Evolutionary conservation across 805 yeast species (phyloP).

Genomic region (Metschnikowia matae): DNA sequence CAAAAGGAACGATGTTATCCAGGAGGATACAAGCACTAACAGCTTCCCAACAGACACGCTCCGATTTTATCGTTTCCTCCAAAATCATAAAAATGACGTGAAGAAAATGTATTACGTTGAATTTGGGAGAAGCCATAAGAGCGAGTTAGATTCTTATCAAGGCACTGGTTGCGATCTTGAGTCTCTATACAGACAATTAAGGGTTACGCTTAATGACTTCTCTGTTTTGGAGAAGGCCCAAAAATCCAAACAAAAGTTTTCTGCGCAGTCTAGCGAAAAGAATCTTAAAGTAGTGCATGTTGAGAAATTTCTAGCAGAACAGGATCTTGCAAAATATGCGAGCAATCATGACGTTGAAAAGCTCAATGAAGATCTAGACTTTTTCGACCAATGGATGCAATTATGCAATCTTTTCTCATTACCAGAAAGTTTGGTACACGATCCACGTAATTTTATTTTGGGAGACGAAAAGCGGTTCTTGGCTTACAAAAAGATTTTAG

Average conservation of each 20-base stretch:
- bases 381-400: conserved; percentile 28
- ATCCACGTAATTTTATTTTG: conserved; percentile 33
- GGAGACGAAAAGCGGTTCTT: conserved; percentile 38
- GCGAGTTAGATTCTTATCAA: conserved; percentile 6
- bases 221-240: conserved; percentile 24
- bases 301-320: conserved; percentile 16
- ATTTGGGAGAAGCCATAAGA: conserved; percentile 19
- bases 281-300: conserved; percentile 32
- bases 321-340: not conserved
- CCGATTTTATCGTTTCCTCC: conserved; percentile 23
- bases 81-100: conserved; percentile 26
- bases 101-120: conserved; percentile 26
- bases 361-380: not conserved
- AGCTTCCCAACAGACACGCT: conserved; percentile 23
- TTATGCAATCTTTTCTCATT: conserved; percentile 22
- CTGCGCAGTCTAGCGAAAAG: conserved; percentile 5
- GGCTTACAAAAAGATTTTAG: conserved; percentile 19
- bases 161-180: conserved; percentile 17
- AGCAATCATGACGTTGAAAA: not conserved
- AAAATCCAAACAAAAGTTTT: conserved; percentile 16
- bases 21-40: not conserved
- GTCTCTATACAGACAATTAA: conserved; percentile 23
- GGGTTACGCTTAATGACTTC: conserved; percentile 27
- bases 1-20: too few species aligned
- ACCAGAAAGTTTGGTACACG: conserved; percentile 21